Conservation (phyloP, 2,329 filamentous ascomycete genomes). For the Xylaria arbuscula region DNA sequence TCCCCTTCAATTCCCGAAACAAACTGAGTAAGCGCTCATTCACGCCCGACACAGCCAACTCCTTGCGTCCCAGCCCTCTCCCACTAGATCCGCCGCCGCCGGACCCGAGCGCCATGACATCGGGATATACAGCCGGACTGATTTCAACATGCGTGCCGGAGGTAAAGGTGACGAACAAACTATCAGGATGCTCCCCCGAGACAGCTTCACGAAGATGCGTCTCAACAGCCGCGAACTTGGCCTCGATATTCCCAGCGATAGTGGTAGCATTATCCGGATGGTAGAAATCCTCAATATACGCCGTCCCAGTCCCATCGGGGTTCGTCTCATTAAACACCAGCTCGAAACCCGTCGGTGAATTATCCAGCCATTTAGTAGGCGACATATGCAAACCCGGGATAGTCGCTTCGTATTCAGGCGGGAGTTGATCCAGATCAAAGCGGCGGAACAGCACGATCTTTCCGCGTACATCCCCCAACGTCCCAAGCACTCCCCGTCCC, state of each 20-base stretch:
- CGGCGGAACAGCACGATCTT: slow-evolving; percentile 57
- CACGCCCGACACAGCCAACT: slow-evolving; percentile 55
- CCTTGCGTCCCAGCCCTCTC: slow-evolving; percentile 38
- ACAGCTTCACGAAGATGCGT: slow-evolving; percentile 55
- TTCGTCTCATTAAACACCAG: slow-evolving; percentile 55
- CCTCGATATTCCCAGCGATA: slow-evolving; percentile 54
- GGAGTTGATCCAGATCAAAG: slow-evolving; percentile 53
- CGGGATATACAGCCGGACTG: slow-evolving; percentile 55
- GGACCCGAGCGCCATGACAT: slow-evolving; percentile 58
- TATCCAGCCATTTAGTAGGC: slow-evolving; percentile 57
- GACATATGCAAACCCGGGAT: slow-evolving; percentile 61
- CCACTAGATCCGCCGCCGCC: slow-evolving; percentile 43
- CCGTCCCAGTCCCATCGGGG: slow-evolving; percentile 51
- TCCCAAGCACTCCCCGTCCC: slow-evolving; percentile 27
- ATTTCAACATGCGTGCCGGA: slow-evolving; percentile 56
- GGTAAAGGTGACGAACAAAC: slow-evolving; percentile 61
- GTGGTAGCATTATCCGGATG: slow-evolving; percentile 51
- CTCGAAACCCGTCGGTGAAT: slow-evolving; percentile 52
- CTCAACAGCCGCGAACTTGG: slow-evolving; percentile 58
- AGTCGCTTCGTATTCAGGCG: slow-evolving; percentile 47
- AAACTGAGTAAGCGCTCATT: slow-evolving; percentile 56
- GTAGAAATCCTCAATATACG: slow-evolving; percentile 64
- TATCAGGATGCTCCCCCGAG: slow-evolving; percentile 41
- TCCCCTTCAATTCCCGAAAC: slow-evolving; percentile 53
- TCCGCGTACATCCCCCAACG: slow-evolving; percentile 41